Conservation (phyloP, 1,139 yeast species). For the Geotrichum bryndzae region DNA sequence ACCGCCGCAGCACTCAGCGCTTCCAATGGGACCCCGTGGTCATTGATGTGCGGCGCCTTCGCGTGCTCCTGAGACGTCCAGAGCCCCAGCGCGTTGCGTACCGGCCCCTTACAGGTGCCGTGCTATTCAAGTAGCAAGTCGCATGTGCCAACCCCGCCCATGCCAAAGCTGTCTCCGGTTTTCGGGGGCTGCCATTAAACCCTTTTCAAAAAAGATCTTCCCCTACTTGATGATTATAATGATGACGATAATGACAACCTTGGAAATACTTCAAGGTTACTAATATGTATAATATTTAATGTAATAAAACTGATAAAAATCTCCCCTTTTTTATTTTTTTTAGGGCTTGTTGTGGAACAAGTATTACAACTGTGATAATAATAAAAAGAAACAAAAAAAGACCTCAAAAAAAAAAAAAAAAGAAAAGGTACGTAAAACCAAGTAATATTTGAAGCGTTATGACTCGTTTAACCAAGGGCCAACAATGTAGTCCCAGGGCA, state of each 20-base stretch:
- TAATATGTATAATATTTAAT: too few species aligned
- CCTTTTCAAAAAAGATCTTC: too few species aligned
- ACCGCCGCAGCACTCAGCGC: conserved; percentile 4
- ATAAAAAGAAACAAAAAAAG: neutral
- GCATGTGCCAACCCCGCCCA: too few species aligned
- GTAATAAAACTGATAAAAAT: too few species aligned
- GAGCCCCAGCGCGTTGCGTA: neutral
- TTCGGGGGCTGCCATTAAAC: too few species aligned
- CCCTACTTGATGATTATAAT: neutral
- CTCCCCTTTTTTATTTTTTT: neutral
- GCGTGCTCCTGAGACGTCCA: conserved; percentile 2
- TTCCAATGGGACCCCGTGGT: conserved; percentile 12
- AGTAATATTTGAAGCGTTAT: neutral
- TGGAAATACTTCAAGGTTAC: too few species aligned
- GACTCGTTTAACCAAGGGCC: neutral
- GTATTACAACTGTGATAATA: too few species aligned
- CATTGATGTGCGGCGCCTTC: conserved; percentile 4
- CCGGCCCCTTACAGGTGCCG: conserved; percentile 10
- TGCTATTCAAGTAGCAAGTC: neutral
- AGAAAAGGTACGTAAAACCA: neutral
- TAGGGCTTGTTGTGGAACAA: neutral
- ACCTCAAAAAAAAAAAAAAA: neutral
- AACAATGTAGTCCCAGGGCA: neutral
- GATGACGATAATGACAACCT: neutral
- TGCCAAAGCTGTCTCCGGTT: too few species aligned